Conservation (phyloP, 73 alveolate genomes). For the Durusdinium trenchii region DNA sequence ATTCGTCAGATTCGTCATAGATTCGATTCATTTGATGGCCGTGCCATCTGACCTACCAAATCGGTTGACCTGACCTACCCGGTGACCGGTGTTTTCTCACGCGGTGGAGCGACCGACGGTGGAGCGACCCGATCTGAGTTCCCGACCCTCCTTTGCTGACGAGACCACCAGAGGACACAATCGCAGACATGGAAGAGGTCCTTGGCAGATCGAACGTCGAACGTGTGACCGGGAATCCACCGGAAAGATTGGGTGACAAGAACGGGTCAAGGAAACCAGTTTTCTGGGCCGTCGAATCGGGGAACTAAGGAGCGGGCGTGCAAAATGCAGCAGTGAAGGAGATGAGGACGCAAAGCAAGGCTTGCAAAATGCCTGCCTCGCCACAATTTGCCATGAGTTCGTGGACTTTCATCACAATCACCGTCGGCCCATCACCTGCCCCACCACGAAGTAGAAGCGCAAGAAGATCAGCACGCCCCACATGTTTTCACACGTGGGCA, state of each 20-base stretch:
- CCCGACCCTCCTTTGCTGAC: constrained; percentile 88
- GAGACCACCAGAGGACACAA: constrained; percentile 74
- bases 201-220: background rate
- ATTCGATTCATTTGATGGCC: no score
- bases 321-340: constrained; percentile 87
- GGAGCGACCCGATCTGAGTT: background rate
- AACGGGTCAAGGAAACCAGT: background rate
- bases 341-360: constrained; percentile 77
- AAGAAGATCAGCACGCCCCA: constrained; percentile 91
- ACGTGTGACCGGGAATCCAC: no score
- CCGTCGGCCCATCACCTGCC: constrained; percentile 31
- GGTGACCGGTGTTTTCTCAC: no score
- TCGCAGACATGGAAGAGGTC: constrained; percentile 86
- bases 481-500: constrained; percentile 90
- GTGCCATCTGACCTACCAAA: no score
- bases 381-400: background rate
- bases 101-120: background rate
- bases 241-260: no score
- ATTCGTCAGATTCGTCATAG: no score
- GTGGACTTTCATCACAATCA: background rate
- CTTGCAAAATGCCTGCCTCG: constrained; percentile 67
- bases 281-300: background rate
- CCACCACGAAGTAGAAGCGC: constrained; percentile 93
- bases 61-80: no score
- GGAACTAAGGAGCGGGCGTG: constrained; percentile 9